These are phyloP conservation scores for Closterium sp. DNA, from an alignment of 139 green algal genomes.

Conservation along the genomic window DNA sequence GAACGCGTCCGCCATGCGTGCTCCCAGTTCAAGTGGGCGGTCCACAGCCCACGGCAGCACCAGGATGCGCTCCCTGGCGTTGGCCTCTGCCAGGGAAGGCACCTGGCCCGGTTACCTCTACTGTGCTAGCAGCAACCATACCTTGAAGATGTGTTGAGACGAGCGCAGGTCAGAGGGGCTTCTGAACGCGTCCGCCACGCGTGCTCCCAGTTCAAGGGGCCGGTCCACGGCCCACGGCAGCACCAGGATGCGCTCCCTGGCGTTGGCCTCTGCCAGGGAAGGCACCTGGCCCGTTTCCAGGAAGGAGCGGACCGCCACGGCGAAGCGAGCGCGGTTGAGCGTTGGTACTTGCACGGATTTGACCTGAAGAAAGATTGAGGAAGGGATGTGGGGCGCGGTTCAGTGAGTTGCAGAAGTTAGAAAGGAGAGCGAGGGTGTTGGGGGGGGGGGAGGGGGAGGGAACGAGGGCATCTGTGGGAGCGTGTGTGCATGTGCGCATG, in stretches of 20 bases:
- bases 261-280: slow-evolving; percentile 67
- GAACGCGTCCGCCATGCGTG: neutral
- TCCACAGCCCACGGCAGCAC: slow-evolving; percentile 67
- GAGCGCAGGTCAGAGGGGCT: neutral
- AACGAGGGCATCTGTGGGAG: too few relatives aligned
- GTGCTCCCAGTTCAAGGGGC: slow-evolving; percentile 22
- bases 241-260: slow-evolving; percentile 63
- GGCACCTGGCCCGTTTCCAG: slow-evolving; percentile 57
- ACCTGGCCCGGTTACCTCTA: slow-evolving; percentile 9
- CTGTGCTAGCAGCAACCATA: slow-evolving; percentile 56
- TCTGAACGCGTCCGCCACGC: neutral
- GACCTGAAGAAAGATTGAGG: slow-evolving; percentile 65
- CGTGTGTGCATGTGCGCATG: too few relatives aligned
- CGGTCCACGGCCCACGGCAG: slow-evolving; percentile 63
- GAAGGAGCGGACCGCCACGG: slow-evolving; percentile 47
- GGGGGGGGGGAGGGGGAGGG: too few relatives aligned
- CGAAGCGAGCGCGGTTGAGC: slow-evolving; percentile 75
- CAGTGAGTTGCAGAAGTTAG: too few relatives aligned
- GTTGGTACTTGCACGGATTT: slow-evolving; percentile 78
- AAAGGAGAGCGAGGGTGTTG: too few relatives aligned
- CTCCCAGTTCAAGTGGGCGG: slow-evolving; percentile 10
- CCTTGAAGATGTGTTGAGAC: neutral
- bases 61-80: slow-evolving; percentile 63
- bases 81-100: slow-evolving; percentile 65
- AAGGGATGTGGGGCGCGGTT: slow-evolving; percentile 53